Base-by-base conservation (phyloP, 495 filamentous ascomycete genomes). In the Acidomyces sp. region DNA sequence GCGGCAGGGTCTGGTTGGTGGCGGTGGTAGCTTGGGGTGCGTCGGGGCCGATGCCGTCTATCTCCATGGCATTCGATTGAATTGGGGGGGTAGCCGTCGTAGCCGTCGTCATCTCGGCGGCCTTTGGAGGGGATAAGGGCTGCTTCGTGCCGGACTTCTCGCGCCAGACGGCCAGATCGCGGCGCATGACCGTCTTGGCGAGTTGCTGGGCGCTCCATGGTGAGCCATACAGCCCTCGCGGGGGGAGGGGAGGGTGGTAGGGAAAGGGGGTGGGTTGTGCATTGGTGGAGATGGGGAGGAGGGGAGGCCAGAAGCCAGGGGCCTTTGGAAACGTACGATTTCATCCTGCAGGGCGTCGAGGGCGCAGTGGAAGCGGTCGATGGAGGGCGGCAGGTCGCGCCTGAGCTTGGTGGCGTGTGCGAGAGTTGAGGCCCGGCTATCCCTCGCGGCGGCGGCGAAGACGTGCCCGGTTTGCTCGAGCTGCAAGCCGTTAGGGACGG, bases 111-210 rank as follows among this genome's bases (percentile, higher is more conserved):
- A 16, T 15, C 23, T 18, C 16, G 3, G 10, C 25, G 5, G 31
- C 3, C 22, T 43, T 28, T 2, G 34, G 26, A 7, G 16, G 16
- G 9, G 26, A 29, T 29, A n/a, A n/a, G n/a, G n/a, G n/a, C n/a
- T n/a, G n/a, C 19, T 38, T 10, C 3, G 12, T 5, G 6, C 21
- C 27, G 12, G 39, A 18, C 11, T 20, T 26, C 15, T 51, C 42
- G 11, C 47, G 35, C 13, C 20, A 32, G 0, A 39, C 11, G 15
- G 43, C 43, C 13, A 51, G 30, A 29, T 51, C 48, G 6, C 48
- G 37, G 9, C 48, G 48, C 48, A 51, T 46, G 10, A 51, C 43
- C n/a, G 19, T 6, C 24, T 41, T 20, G 16, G 47, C 47, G 4
- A 34, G 10, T 37, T 50, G 35, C 39, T 46, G n/a, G n/a, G n/a